These are phyloP conservation scores for Botrytis medusae DNA, from an alignment of 2,329 filamentous ascomycete species.

Conservation along the genomic window DNA sequence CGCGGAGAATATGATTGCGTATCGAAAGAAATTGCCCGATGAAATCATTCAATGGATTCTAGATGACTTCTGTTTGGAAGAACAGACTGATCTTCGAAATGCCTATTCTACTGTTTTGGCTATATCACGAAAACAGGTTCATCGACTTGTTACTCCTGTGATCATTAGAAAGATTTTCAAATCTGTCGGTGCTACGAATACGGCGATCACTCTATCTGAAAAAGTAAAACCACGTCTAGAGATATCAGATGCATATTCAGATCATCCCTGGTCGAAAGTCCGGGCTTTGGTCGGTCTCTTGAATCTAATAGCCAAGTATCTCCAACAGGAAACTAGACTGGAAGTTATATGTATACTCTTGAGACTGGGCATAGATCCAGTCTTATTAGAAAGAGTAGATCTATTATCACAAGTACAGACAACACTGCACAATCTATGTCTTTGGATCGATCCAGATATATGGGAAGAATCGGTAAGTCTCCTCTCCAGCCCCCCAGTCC, in stretches of 20 bases:
- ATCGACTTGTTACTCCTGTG: conserved; percentile 47
- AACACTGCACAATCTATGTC: conserved; percentile 47
- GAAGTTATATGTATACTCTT: conserved; percentile 51
- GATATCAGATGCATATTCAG: conserved; percentile 30
- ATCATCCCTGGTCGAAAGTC: conserved; percentile 35
- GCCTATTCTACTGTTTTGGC: conserved; percentile 60
- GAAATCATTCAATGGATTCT: conserved; percentile 67
- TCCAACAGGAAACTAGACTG: conserved; percentile 29
- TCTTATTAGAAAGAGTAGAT: conserved; percentile 48
- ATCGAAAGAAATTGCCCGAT: conserved; percentile 54
- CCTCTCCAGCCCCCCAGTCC: neutral
- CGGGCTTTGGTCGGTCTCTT: conserved; percentile 33
- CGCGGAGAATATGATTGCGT: conserved; percentile 53
- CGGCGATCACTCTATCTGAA: conserved; percentile 42
- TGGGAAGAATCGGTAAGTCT: conserved; percentile 44
- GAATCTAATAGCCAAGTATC: conserved; percentile 32
- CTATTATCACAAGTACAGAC: conserved; percentile 45
- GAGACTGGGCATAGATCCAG: conserved; percentile 55
- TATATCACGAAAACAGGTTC: conserved; percentile 45
- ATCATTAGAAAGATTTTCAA: conserved; percentile 55
- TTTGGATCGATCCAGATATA: conserved; percentile 42
- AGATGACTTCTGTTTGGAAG: conserved; percentile 57
- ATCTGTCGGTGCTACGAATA: conserved; percentile 55
- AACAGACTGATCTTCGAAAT: conserved; percentile 53
- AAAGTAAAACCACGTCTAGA: conserved; percentile 28